Evolutionary conservation across 768 basidiomycete genomes (phyloP).

Genomic region (Mrakia frigida): DNA sequence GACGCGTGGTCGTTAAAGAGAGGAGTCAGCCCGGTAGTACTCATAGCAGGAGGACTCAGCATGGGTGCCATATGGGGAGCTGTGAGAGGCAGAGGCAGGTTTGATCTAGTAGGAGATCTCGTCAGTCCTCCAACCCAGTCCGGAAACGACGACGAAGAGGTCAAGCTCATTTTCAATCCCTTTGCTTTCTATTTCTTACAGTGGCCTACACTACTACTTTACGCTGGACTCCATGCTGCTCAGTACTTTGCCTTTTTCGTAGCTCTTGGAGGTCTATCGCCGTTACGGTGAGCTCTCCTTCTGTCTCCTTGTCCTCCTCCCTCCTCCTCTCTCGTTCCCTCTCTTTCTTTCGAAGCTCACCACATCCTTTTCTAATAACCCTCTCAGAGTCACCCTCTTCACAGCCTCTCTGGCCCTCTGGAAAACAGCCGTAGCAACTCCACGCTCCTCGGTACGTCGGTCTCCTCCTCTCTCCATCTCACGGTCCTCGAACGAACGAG

Average conservation of each 20-base stretch:
- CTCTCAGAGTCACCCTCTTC: background rate
- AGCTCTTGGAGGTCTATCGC: background rate
- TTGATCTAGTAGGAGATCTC: conserved; percentile 9
- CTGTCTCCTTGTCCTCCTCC: no score
- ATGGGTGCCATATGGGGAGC: conserved; percentile 7
- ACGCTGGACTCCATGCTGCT: conserved; percentile 5
- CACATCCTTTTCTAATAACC: background rate
- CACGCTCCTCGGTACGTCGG: background rate
- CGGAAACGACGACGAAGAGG: background rate
- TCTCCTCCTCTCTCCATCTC: background rate
- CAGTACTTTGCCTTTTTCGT: conserved; percentile 20
- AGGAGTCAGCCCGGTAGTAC: background rate
- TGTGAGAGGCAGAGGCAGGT: conserved; percentile 15
- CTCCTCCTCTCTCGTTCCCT: no score
- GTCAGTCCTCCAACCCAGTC: background rate
- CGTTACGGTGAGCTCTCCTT: conserved; percentile 1
- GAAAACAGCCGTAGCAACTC: background rate
- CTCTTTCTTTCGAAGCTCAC: background rate
- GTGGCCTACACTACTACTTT: conserved; percentile 1
- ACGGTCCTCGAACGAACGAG: background rate
- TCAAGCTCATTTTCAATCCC: conserved; percentile 10
- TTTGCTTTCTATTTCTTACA: background rate
- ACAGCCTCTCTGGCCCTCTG: background rate
- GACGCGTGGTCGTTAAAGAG: conserved; percentile 1
- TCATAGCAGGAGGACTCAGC: background rate